Evolutionary conservation across 1,139 yeast genomes (phyloP), one percentile per base, ranked within the genome.

Genomic region (Yamadazyma kanchanaburiensis): DNA sequence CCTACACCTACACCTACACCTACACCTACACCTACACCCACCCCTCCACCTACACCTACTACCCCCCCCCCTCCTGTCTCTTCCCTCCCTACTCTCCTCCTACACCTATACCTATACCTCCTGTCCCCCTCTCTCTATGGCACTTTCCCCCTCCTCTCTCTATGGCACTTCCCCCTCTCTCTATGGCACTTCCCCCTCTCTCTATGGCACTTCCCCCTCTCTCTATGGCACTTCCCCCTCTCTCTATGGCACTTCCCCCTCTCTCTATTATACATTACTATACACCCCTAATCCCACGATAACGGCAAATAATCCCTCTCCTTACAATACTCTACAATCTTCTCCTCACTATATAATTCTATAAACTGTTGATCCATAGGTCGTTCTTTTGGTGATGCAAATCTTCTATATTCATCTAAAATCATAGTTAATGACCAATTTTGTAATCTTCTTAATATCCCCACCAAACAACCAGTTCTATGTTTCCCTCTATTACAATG

Each of bases 401-500:
- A 91, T 48, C 91, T 73, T 37, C 97, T 65, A 57, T 91, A 91
- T 52, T 91, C 98, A 48, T 91, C 97, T 51, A 91, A 87, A 12
- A 89, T 91, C 74, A 89, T 84, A 1, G 95, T 82, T 43, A 87
- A 58, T 2, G 95, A 82, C 98, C 98, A 91, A 38, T 80, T 77
- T 51, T 91, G 97, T 31, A 89, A 60, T 45, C 94, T 69, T 37
- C 98, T 63, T 24, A 91, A 67, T 43, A 96, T 91, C 2, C 98
- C 98, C 8, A 91, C 91, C 12, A 91, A 66, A 55, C 97, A 91
- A 0, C 98, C 98, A 0, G 98, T 91, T 44, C 98, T 72, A 53
- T 91, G 98, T 48, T 91, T 91, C 6, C 98, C 98, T 35, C 96
- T 66, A 57, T 91, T 91, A 58, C 98, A 91, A 58, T 91, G 98